Evolutionary conservation across 768 basidiomycete species (phyloP).

Genomic region (Agrocybe chaxingu): DNA sequence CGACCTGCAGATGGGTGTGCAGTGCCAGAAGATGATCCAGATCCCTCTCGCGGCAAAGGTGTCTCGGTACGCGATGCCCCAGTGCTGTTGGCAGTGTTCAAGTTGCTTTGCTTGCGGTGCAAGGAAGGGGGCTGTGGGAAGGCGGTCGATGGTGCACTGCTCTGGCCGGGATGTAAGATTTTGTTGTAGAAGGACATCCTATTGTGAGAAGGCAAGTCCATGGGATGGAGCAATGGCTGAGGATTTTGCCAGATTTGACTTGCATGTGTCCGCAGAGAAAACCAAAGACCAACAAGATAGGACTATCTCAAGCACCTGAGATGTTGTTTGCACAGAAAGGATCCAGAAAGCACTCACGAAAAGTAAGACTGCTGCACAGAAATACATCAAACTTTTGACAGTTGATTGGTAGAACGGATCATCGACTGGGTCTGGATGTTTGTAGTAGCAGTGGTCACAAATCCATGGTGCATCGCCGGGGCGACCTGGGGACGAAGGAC

Average conservation of each 20-base stretch:
- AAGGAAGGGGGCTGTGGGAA: constrained; percentile 27
- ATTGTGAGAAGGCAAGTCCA: constrained; percentile 54
- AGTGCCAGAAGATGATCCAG: constrained; percentile 2
- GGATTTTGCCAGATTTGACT: constrained; percentile 99
- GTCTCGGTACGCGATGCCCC: constrained; percentile 37
- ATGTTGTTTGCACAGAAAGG: neutral
- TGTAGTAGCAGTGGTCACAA: constrained; percentile 92
- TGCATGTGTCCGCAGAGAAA: constrained; percentile 96
- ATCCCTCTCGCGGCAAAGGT: constrained; percentile 31
- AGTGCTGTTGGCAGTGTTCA: constrained; percentile 25
- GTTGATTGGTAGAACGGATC: constrained; percentile 98
- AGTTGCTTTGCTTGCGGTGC: constrained; percentile 45
- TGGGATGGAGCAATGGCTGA: constrained; percentile 69
- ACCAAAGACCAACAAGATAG: constrained; percentile 96
- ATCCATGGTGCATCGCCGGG: constrained; percentile 61
- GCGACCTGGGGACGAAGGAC: constrained; percentile 47
- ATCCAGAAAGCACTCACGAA: constrained; percentile 57
- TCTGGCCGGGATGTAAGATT: constrained; percentile 34
- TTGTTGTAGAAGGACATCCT: constrained; percentile 69
- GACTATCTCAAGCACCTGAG: constrained; percentile 49
- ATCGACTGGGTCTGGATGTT: constrained; percentile 86
- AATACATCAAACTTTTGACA: constrained; percentile 94
- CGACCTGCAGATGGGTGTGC: constrained; percentile 13
- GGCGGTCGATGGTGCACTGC: constrained; percentile 8
- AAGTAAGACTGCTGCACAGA: constrained; percentile 86